Evolutionary conservation across 2,329 filamentous ascomycete species (phyloP), one percentile per base, ranked within the genome.

Genomic region (Talaromyces sp.): DNA sequence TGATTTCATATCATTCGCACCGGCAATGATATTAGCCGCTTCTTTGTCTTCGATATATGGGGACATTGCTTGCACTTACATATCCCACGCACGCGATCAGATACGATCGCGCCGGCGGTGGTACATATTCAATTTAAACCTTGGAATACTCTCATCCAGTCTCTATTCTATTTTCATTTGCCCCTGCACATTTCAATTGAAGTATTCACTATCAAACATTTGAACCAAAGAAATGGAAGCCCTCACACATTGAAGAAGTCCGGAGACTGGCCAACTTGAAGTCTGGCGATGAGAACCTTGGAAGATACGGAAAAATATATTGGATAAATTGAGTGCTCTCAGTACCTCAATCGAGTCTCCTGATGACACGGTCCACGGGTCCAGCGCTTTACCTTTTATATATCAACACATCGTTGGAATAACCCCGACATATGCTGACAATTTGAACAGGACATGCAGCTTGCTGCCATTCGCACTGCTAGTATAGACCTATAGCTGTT

Each of bases 401-500:
- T 43, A 33, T 17, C 19, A 24, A 20, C 2, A 36, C 17, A 42
- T 47, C 47, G 11, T 27, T 33, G 19, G n/a, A 3, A 32, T 13
- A 9, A n/a, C 30, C 10, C 27, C 37, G 7, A 36, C 20, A 27
- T 27, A 27, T 27, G 24, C 24, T 27, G 24, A 27, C 9, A 9
- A 27, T 27, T 32, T 29, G 29, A n/a, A 6, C 32, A 64, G 63
- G 47, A 63, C 16, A 42, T 65, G 2, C 44, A 64, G 47, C 46
- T 57, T 11, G 40, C 46, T 9, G 16, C 60, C 6, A 36, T 58
- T 16, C 55, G 57, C 16, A 47, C 62, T 10, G 63, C 56, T 2
- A n/a, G n/a, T n/a, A 17, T 56, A 2, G 60, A 67, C 22, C 44
- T 65, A n/a, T 50, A 55, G 8, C 22, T 65, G 14, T 67, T 67